phyloP scores from a whole-genome alignment of 306 rosid genomes.

The Oemleria cerasiformis region DNA sequence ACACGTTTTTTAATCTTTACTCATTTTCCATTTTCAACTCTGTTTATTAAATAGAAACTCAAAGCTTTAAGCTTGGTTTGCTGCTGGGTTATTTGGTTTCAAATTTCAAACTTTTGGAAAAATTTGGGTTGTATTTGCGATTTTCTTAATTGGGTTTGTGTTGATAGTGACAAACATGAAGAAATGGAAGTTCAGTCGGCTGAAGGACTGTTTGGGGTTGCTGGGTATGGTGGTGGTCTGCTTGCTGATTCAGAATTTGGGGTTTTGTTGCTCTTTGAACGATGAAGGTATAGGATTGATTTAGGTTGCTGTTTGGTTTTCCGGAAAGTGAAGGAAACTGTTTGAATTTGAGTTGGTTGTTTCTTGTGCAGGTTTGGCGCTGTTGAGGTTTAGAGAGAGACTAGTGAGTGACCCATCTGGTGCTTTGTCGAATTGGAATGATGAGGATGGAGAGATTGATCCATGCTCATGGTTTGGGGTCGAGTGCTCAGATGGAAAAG shows the following conservation, averaged over 20 bases:
- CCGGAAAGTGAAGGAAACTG: conserved; percentile 17
- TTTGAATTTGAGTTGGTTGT: conserved; percentile 5
- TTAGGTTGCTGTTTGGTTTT: conserved; percentile 10
- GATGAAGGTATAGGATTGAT: conserved; percentile 58
- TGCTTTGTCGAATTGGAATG: conserved; percentile 73
- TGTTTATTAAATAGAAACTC: neutral
- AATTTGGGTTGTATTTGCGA: conserved; percentile 16
- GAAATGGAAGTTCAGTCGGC: conserved; percentile 40
- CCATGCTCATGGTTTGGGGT: conserved; percentile 86
- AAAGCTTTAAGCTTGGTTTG: conserved; percentile 4
- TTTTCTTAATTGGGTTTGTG: conserved; percentile 13
- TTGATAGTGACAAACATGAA: conserved; percentile 30
- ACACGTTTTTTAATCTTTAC: conserved; percentile 29
- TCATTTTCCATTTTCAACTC: conserved; percentile 5
- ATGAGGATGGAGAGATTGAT: conserved; percentile 45
- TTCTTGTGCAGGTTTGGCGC: conserved; percentile 67
- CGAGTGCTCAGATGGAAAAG: conserved; percentile 73
- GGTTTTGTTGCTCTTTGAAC: conserved; percentile 63
- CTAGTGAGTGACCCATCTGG: conserved; percentile 69
- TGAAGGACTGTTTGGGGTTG: conserved; percentile 31
- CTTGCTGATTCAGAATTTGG: conserved; percentile 47
- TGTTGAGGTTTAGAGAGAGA: conserved; percentile 66
- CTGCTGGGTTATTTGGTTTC: neutral
- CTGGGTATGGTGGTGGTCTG: conserved; percentile 28
- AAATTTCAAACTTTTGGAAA: neutral